Evolutionary conservation across 108 stramenopile species (phyloP).

Genomic region (Nitzschia inconspicua): DNA sequence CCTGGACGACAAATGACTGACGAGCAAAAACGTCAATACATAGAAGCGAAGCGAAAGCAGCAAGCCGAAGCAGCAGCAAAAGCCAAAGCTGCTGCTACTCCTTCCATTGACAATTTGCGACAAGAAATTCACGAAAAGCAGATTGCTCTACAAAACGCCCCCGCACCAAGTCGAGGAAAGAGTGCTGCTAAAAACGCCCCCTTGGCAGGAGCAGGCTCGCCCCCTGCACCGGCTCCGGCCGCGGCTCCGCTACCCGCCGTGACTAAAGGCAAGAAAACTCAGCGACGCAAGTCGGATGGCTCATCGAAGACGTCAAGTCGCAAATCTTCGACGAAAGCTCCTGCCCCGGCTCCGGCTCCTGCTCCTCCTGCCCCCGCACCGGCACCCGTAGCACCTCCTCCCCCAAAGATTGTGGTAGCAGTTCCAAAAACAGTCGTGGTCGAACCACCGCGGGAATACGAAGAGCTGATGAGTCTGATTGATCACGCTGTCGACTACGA

Average conservation of each 20-base stretch:
- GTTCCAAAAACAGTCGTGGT: not conserved
- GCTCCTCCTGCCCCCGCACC: slow-evolving; percentile 16
- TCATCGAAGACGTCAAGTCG: slow-evolving; percentile 6
- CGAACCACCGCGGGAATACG: slow-evolving; percentile 54
- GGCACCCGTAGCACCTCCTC: slow-evolving; percentile 3
- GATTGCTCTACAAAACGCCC: not conserved
- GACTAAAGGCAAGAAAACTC: slow-evolving; percentile 1
- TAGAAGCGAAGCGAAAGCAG: slow-evolving; percentile 3
- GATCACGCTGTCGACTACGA: slow-evolving; percentile 75
- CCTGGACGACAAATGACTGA: not conserved
- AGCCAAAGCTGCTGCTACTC: not conserved
- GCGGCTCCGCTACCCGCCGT: not conserved
- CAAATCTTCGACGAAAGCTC: slow-evolving; percentile 1
- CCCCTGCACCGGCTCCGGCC: slow-evolving; percentile 8
- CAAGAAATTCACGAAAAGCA: slow-evolving; percentile 11
- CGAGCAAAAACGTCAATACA: not conserved
- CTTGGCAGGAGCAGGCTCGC: slow-evolving; percentile 16
- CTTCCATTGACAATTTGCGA: not conserved
- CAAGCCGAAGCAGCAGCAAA: slow-evolving; percentile 4
- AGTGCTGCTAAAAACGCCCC: not conserved
- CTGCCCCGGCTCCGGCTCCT: not conserved
- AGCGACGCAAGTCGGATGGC: not conserved
- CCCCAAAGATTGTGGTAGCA: not conserved
- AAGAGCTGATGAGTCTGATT: slow-evolving; percentile 66
- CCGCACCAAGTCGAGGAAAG: not conserved